Conservation (phyloP, 768 basidiomycete species). For the Boletus barrowsii region DNA sequence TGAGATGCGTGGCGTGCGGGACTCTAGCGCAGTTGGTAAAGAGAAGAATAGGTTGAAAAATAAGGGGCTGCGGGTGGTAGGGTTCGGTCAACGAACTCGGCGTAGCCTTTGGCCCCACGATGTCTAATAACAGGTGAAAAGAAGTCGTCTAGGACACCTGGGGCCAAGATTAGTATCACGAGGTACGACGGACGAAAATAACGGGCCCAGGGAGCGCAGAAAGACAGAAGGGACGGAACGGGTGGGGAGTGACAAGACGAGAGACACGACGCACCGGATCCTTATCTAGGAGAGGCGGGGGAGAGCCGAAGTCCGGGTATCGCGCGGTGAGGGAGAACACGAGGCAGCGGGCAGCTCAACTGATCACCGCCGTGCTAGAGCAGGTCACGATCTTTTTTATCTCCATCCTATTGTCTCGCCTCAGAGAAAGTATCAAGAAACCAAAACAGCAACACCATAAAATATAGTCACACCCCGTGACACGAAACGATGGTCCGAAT, state of each 20-base stretch:
- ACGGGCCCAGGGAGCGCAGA: not conserved
- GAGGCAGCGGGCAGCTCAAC: conserved; percentile 7
- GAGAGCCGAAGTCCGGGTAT: conserved; percentile 1
- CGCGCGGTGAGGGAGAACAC: conserved; percentile 17
- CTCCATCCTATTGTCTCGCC: not conserved
- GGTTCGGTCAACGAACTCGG: conserved; percentile 26
- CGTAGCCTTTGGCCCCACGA: conserved; percentile 16
- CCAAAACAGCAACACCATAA: conserved; percentile 5
- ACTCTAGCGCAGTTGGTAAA: not conserved
- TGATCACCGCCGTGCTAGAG: too few relatives aligned
- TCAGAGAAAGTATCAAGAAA: not conserved
- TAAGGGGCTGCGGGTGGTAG: conserved; percentile 1
- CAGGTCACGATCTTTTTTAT: too few relatives aligned
- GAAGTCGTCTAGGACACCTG: conserved; percentile 8
- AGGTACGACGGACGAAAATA: conserved; percentile 7
- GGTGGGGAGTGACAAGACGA: too few relatives aligned
- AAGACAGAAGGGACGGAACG: not conserved
- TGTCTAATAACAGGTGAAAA: not conserved
- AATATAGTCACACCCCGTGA: not conserved
- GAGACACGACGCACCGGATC: conserved; percentile 1
- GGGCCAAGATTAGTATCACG: conserved; percentile 8
- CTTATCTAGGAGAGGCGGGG: conserved; percentile 9
- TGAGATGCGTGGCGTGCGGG: not conserved
- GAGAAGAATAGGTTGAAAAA: conserved; percentile 11
- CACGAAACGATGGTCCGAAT: too few relatives aligned